Base-by-base conservation (phyloP, 176 grass and related monocot genomes). In the Aegilops sharonensis region DNA sequence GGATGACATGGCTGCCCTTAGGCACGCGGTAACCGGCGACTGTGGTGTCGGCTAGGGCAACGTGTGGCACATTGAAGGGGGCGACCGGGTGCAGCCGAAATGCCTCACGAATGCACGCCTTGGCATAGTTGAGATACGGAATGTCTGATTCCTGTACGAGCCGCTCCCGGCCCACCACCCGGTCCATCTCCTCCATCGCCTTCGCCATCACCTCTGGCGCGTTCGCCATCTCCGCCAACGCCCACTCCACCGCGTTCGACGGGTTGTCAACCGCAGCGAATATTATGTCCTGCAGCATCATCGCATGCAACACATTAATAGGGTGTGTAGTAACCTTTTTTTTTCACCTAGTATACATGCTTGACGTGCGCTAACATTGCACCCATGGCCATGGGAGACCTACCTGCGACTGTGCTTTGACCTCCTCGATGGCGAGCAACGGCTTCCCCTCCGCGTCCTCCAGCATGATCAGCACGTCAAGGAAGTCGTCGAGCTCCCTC, bases 81-180 rank as follows among this genome's bases (percentile, higher is more conserved):
- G 77, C 17, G 2, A 85, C 68, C 0, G 77, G 77, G 83, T 89
- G 88, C 5, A 89, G 77, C 7, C 88, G 83, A 15, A 85, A 80
- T 5, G 77, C 69, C 70, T 89, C 88, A 0, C 88, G 78, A 35
- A 75, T 31, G 68, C 77, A 81, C 0, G 88, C 78, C 70, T 82
- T 85, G 6, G 63, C 2, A 62, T 89, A 85, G 47, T 48, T 72
- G 15, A 85, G 83, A 10, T 45, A 23, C 1, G 70, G 24, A 23
- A 85, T 47, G 63, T 90, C 78, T 0, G 69, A 47, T 27, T 85
- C 83, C 21, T 85, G 59, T 20, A 89, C 45, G 21, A 85, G 42
- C 5, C 82, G 67, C 4, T 75, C 77, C 4, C 31, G 24, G 1
- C 87, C 88, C 2, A 81, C 82, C n/a, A 89, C 83, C 14, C 59